Conservation (phyloP, 352 stramenopile species). For the Pythium brassicae region DNA sequence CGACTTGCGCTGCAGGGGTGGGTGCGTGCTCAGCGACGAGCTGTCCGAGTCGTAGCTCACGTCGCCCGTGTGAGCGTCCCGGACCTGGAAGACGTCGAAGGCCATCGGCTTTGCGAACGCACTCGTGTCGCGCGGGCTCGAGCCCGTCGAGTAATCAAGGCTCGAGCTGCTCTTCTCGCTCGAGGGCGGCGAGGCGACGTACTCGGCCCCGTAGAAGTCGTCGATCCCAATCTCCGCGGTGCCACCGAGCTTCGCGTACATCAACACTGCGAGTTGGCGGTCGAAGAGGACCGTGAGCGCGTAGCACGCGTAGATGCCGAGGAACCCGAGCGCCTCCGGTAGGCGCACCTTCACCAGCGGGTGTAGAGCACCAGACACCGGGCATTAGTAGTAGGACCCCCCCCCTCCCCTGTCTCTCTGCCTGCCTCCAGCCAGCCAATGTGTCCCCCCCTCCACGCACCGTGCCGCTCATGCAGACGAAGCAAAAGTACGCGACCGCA, state of each 20-base stretch:
- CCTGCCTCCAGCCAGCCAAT: no score
- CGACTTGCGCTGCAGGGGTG: conserved; percentile 42
- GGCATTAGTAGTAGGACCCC: no score
- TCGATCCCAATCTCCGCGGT: conserved; percentile 26
- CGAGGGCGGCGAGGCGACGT: conserved; percentile 6
- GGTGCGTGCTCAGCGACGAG: conserved; percentile 27
- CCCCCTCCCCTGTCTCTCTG: no score
- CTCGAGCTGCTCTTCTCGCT: conserved; percentile 27
- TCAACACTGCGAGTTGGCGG: conserved; percentile 26
- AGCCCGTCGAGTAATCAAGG: conserved; percentile 5
- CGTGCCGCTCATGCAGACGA: conserved; percentile 67
- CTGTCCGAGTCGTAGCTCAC: conserved; percentile 42
- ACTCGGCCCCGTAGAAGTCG: conserved; percentile 20
- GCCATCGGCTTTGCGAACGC: conserved; percentile 11
- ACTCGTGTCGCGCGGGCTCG: neutral
- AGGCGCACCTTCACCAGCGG: conserved; percentile 36
- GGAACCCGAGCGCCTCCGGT: conserved; percentile 58
- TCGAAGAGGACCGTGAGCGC: conserved; percentile 61
- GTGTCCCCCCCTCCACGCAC: no score
- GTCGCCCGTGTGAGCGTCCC: conserved; percentile 12
- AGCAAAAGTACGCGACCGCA: conserved; percentile 57
- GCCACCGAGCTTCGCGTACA: conserved; percentile 13
- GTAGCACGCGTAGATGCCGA: conserved; percentile 68
- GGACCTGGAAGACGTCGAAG: conserved; percentile 34
- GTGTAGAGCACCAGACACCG: neutral